Conservation (phyloP, 2,329 filamentous ascomycete genomes). For the Cladosporium sp. region DNA sequence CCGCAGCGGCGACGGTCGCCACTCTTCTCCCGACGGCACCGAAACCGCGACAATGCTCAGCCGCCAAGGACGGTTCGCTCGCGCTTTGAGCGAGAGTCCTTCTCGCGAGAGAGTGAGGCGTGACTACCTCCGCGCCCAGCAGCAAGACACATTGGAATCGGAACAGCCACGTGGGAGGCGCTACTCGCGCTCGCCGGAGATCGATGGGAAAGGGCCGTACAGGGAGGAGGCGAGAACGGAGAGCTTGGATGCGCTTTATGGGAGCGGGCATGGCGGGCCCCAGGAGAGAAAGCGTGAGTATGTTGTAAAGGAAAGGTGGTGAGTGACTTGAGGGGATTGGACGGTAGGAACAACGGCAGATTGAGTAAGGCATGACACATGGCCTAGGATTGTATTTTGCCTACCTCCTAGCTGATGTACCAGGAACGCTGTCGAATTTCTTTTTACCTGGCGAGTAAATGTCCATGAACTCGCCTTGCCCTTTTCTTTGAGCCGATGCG, state of each 20-base stretch:
- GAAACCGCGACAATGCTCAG: conserved; percentile 13
- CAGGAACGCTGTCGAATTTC: too few relatives aligned
- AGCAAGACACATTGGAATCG: not conserved
- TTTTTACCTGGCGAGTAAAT: too few relatives aligned
- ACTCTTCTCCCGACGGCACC: not conserved
- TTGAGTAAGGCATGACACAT: too few relatives aligned
- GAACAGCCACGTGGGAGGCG: not conserved
- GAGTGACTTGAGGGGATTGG: not conserved
- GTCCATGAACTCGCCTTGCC: too few relatives aligned
- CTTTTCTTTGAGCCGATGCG: too few relatives aligned
- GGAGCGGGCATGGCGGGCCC: conserved; percentile 7
- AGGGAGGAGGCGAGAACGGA: conserved; percentile 12
- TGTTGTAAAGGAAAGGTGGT: conserved; percentile 4
- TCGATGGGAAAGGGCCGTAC: conserved; percentile 20
- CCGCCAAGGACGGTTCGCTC: conserved; percentile 12
- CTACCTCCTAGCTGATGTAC: too few relatives aligned
- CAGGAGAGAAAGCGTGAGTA: not conserved
- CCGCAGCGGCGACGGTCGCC: not conserved
- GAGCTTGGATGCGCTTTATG: conserved; percentile 14
- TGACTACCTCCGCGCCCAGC: not conserved
- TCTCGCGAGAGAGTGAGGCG: conserved; percentile 19
- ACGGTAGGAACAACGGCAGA: too few relatives aligned
- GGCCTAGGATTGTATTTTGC: too few relatives aligned
- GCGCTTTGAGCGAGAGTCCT: conserved; percentile 25
- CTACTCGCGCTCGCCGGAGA: not conserved